phyloP scores from a whole-genome alignment of 2,329 filamentous ascomycete species.

The Neonectria ditissima region DNA sequence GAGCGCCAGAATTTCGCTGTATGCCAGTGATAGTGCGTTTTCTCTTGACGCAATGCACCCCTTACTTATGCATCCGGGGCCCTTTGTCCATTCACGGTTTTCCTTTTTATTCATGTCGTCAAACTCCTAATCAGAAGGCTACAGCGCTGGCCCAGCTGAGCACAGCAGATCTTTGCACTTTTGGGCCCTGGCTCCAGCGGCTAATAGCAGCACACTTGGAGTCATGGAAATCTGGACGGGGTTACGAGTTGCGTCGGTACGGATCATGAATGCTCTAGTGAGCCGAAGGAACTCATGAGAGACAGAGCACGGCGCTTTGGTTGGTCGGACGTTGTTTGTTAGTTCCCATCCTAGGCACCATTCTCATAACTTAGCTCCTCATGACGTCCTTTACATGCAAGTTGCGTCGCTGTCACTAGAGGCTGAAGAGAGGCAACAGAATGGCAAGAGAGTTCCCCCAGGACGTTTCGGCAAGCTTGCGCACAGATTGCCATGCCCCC shows the following conservation, averaged over 20 bases:
- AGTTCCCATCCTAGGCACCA: conserved; percentile 7
- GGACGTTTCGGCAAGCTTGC: background rate
- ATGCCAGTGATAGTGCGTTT: conserved; percentile 4
- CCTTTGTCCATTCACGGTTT: background rate
- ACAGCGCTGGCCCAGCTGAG: conserved; percentile 21
- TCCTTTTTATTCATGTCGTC: conserved; percentile 26
- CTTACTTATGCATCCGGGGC: too few species aligned
- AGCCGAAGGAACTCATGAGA: conserved; percentile 14
- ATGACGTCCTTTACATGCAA: background rate
- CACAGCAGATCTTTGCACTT: conserved; percentile 28
- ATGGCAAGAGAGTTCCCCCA: conserved; percentile 1
- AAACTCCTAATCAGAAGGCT: conserved; percentile 19
- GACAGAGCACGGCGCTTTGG: background rate
- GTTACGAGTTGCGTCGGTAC: background rate
- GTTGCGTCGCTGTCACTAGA: background rate
- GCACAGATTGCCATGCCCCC: conserved; percentile 1
- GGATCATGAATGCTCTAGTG: background rate
- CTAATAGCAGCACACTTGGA: background rate
- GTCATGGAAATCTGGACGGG: background rate
- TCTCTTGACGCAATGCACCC: background rate
- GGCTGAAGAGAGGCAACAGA: background rate
- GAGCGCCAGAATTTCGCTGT: background rate
- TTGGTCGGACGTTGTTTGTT: background rate
- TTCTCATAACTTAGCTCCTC: background rate
- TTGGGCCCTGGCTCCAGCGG: conserved; percentile 13